phyloP scores from a whole-genome alignment of 2,329 filamentous ascomycete species.

The Epichloe glyceriae region DNA sequence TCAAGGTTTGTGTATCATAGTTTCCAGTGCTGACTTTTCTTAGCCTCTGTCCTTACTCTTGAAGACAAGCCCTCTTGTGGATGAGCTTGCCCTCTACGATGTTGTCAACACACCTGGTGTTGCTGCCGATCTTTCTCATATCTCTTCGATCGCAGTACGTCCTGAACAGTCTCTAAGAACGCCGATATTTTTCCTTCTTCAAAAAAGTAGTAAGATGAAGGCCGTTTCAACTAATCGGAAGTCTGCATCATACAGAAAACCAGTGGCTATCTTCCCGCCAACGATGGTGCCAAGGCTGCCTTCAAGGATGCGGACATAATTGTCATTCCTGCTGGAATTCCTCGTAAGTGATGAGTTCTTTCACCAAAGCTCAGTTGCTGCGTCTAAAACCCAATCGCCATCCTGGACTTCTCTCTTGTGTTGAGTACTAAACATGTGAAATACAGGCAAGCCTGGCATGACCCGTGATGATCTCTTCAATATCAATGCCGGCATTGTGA shows the following conservation, averaged over 20 bases:
- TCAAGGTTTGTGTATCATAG: not conserved
- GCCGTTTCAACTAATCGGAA: not conserved
- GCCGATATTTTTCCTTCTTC: not conserved
- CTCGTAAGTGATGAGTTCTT: constrained; percentile 50
- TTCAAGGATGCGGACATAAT: constrained; percentile 91
- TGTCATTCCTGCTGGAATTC: constrained; percentile 95
- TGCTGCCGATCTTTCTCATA: constrained; percentile 91
- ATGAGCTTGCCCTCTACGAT: constrained; percentile 96
- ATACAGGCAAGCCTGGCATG: constrained; percentile 92
- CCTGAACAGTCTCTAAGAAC: constrained; percentile 3
- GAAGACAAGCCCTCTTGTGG: constrained; percentile 77
- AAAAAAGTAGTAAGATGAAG: not conserved
- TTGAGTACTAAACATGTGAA: not conserved
- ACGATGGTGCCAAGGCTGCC: constrained; percentile 74
- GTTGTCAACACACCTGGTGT: constrained; percentile 98
- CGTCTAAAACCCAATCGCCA: not conserved
- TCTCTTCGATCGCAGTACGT: constrained; percentile 71
- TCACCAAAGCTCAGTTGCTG: not conserved
- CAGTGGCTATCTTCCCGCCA: constrained; percentile 74
- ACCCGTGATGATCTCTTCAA: constrained; percentile 99
- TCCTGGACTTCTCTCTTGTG: not conserved
- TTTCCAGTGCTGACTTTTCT: constrained; percentile 10
- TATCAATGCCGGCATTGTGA: constrained; percentile 97
- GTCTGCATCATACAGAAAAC: constrained; percentile 49
- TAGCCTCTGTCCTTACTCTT: constrained; percentile 93